Percentiles rank a stretch among this genome's conserved stretches.
Conservation (phyloP, 2,329 filamentous ascomycete species). For the Macroventuria anomochaeta region DNA sequence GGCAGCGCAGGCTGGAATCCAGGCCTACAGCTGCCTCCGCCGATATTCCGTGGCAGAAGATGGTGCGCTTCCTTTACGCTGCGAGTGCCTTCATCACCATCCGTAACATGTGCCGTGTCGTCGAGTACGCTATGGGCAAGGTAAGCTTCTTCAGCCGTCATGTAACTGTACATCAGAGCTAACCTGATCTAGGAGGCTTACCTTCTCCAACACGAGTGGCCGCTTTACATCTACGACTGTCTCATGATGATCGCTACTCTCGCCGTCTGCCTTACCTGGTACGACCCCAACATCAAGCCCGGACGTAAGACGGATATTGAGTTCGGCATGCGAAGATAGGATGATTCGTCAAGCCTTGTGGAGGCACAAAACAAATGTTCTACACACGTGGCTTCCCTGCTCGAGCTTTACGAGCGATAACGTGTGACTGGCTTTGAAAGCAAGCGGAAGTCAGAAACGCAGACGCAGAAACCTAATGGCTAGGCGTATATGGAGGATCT, state of each 20-base stretch:
- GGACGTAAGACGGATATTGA: constrained; percentile 28
- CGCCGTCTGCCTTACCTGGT: constrained; percentile 33
- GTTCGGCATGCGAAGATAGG: constrained; percentile 23
- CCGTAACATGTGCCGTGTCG: constrained; percentile 55
- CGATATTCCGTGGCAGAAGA: constrained; percentile 44
- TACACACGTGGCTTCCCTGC: constrained; percentile 11
- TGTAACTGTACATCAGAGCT: not conserved
- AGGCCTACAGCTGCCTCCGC: constrained; percentile 35
- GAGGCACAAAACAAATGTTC: not conserved
- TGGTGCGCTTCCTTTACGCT: constrained; percentile 48
- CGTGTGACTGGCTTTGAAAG: not conserved
- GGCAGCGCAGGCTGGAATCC: constrained; percentile 55
- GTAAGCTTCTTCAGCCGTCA: constrained; percentile 11
- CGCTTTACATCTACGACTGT: constrained; percentile 38
- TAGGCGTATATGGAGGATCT: too few species aligned
- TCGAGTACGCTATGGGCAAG: constrained; percentile 54
- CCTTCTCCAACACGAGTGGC: constrained; percentile 35
- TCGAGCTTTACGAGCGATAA: constrained; percentile 17
- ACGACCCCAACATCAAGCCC: constrained; percentile 36
- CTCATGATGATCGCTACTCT: constrained; percentile 36
- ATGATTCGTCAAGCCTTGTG: not conserved
- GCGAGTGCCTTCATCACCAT: constrained; percentile 53
- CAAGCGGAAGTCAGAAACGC: too few species aligned
- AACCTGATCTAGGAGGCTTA: constrained; percentile 30
- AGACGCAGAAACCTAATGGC: too few species aligned